phyloP scores from a whole-genome alignment of 306 rosid species.

The apple (Malus domestica) region ASM211411v1 NC_041793.1:38236001-38236500 shows the following conservation, averaged over 20 bases:
- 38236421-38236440: conserved; percentile 52
- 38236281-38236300: not conserved
- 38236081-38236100: not conserved
- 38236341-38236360: conserved; percentile 81
- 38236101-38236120: not conserved
- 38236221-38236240: not conserved
- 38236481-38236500: conserved; percentile 97
- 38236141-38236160: not conserved
- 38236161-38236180: not conserved
- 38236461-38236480: conserved; percentile 97
- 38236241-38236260: not conserved
- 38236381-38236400: conserved; percentile 95
- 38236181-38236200: not conserved
- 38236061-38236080: not conserved
- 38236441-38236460: conserved; percentile 91
- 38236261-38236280: not conserved
- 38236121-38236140: not conserved
- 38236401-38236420: conserved; percentile 93
- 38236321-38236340: conserved; percentile 96
- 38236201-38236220: not conserved
- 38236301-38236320: conserved; percentile 50
- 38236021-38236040: not conserved
- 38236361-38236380: conserved; percentile 88
- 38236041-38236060: not conserved
- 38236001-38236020: not conserved